Conservation (phyloP, 2,329 filamentous ascomycete species). For the Colletotrichum chrysophilum region DNA sequence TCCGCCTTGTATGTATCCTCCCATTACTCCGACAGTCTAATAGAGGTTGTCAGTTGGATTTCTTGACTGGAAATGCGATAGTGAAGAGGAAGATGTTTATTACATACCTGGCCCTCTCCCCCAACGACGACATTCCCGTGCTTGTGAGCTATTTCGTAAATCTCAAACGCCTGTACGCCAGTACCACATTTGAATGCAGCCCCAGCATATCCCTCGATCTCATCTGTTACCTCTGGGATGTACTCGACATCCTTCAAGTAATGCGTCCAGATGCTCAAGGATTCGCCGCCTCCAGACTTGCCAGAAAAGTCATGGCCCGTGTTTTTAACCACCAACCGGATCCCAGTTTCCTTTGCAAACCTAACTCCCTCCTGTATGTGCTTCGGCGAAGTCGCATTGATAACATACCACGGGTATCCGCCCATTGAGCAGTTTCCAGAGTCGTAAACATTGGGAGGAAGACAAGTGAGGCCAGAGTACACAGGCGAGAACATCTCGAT, state of each 20-base stretch:
- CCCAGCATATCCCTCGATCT: too few species aligned
- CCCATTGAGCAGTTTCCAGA: conserved; percentile 13
- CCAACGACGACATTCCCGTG: too few species aligned
- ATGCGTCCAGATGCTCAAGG: conserved; percentile 9
- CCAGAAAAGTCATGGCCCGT: conserved; percentile 6
- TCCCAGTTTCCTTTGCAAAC: not conserved
- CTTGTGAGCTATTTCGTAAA: not conserved
- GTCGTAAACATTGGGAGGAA: conserved; percentile 3
- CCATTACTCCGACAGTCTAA: too few species aligned
- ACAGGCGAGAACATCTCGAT: conserved; percentile 8
- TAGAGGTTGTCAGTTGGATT: too few species aligned
- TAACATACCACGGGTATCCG: conserved; percentile 6
- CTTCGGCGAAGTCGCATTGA: not conserved
- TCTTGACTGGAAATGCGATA: too few species aligned
- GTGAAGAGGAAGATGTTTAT: too few species aligned
- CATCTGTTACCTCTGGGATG: not conserved
- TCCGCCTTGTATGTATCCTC: too few species aligned
- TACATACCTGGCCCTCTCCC: too few species aligned
- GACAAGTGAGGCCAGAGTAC: not conserved
- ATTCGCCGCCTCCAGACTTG: conserved; percentile 1
- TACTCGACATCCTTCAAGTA: not conserved
- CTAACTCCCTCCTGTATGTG: conserved; percentile 7
- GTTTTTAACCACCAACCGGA: conserved; percentile 10
- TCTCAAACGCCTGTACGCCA: not conserved
- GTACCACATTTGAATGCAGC: not conserved